Conservation (phyloP, 2,329 filamentous ascomycete species). For the Geosmithia morbida region DNA sequence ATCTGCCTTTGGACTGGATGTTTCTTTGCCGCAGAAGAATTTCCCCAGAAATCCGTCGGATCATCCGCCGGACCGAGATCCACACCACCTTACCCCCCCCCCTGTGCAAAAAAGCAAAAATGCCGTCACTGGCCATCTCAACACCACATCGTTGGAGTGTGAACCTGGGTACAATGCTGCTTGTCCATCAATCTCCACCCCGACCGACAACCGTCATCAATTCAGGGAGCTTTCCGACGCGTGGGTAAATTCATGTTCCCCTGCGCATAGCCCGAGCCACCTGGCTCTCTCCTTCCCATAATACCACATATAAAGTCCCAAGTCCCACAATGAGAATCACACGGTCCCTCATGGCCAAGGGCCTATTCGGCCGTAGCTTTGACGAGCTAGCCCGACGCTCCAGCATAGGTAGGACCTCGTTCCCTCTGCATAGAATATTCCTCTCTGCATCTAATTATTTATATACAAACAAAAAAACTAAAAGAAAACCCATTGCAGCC, state of each 20-base stretch:
- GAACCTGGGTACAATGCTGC: not conserved
- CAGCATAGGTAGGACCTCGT: conserved; percentile 33
- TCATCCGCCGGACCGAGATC: not conserved
- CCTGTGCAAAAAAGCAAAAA: not conserved
- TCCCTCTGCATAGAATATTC: not conserved
- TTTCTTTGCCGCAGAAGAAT: not conserved
- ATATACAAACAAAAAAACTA: too few relatives aligned
- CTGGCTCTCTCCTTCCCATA: conserved; percentile 10
- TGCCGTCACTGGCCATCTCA: not conserved
- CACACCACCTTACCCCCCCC: not conserved
- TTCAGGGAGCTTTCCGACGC: not conserved
- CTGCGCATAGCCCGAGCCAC: not conserved
- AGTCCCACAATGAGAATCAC: conserved; percentile 30
- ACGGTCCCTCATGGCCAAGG: conserved; percentile 26
- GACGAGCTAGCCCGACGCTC: conserved; percentile 45
- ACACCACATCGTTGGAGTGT: not conserved
- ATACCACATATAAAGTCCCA: not conserved
- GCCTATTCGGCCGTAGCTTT: conserved; percentile 42
- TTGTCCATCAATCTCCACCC: not conserved
- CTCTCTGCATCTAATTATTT: too few relatives aligned
- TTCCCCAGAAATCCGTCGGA: not conserved
- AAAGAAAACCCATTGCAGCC: conserved; percentile 35
- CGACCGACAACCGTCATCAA: not conserved
- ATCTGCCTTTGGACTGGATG: not conserved
- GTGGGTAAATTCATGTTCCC: not conserved